Conservation (phyloP, 2,329 filamentous ascomycete genomes). For the Ceratocystis cubensis region DNA sequence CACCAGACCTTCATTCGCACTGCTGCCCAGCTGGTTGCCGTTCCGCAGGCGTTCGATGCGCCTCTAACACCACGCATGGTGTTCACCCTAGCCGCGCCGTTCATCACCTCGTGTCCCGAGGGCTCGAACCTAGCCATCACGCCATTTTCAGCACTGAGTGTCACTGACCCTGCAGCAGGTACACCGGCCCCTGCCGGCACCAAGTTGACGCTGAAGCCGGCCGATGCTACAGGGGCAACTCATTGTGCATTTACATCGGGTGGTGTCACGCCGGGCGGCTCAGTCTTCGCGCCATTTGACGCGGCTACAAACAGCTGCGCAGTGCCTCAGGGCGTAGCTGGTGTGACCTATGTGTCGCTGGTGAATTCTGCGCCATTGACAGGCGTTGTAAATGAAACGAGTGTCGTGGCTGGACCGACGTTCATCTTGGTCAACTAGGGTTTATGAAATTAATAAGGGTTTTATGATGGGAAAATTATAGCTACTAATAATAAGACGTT, state of each 20-base stretch:
- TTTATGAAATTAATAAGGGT: not conserved
- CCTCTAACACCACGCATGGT: conserved; percentile 55
- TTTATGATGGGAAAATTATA: not conserved
- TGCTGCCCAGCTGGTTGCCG: conserved; percentile 43
- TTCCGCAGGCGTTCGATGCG: conserved; percentile 58
- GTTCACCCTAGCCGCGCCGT: conserved; percentile 60
- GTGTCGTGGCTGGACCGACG: conserved; percentile 54
- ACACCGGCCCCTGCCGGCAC: conserved; percentile 29
- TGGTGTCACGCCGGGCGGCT: conserved; percentile 42
- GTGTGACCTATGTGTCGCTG: conserved; percentile 55
- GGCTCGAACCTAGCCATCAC: conserved; percentile 50
- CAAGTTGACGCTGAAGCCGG: conserved; percentile 37
- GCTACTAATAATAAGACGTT: not conserved
- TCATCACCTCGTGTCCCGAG: conserved; percentile 57
- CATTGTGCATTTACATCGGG: conserved; percentile 58
- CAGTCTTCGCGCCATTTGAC: conserved; percentile 46
- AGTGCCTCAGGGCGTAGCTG: conserved; percentile 49
- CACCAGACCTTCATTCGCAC: conserved; percentile 62
- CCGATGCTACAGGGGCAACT: conserved; percentile 38
- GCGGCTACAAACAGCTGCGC: conserved; percentile 41
- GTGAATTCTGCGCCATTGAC: conserved; percentile 40
- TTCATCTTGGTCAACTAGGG: conserved; percentile 41
- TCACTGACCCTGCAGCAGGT: conserved; percentile 35
- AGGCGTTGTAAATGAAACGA: conserved; percentile 46
- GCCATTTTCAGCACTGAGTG: conserved; percentile 47